Conservation (phyloP, 768 basidiomycete genomes). For the Pholiota conissans region DNA sequence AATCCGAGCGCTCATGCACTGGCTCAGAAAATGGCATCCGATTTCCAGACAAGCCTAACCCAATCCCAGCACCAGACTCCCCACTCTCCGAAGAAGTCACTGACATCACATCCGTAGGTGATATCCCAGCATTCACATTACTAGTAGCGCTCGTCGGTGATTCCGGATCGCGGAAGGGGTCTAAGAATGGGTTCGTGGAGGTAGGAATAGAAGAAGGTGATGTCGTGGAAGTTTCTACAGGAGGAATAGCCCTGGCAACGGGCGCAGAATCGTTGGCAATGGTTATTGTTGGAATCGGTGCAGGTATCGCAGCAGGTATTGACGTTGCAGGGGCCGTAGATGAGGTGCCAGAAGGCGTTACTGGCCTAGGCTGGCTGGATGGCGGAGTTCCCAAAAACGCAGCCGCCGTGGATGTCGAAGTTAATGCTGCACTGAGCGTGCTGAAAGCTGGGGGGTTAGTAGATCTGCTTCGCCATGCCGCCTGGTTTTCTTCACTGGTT, state of each 20-base stretch:
- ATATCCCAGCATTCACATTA: neutral
- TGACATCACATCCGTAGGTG: slow-evolving; percentile 7
- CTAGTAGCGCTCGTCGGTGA: neutral
- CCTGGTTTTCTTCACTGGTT: slow-evolving; percentile 27
- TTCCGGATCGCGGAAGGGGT: neutral
- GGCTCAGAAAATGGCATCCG: slow-evolving; percentile 47
- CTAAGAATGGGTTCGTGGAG: slow-evolving; percentile 2
- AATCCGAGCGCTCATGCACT: slow-evolving; percentile 28
- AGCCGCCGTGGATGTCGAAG: slow-evolving; percentile 45
- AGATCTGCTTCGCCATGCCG: slow-evolving; percentile 32
- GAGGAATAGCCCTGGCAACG: neutral
- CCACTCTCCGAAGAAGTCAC: slow-evolving; percentile 11
- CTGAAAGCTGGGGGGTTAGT: slow-evolving; percentile 43
- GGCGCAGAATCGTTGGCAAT: slow-evolving; percentile 13
- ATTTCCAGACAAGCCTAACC: slow-evolving; percentile 35
- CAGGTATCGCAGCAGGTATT: neutral
- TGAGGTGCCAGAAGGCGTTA: slow-evolving; percentile 11
- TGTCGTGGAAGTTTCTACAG: neutral
- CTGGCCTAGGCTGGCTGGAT: slow-evolving; percentile 12
- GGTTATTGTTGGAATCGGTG: slow-evolving; percentile 25
- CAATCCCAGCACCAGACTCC: slow-evolving; percentile 7
- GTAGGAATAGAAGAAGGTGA: slow-evolving; percentile 1
- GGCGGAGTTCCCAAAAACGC: slow-evolving; percentile 33
- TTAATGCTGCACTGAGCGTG: slow-evolving; percentile 44
- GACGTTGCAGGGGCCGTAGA: neutral